These are phyloP conservation scores for Lipomyces oligophaga DNA, from an alignment of 805 yeast genomes.

Conservation along the genomic window DNA sequence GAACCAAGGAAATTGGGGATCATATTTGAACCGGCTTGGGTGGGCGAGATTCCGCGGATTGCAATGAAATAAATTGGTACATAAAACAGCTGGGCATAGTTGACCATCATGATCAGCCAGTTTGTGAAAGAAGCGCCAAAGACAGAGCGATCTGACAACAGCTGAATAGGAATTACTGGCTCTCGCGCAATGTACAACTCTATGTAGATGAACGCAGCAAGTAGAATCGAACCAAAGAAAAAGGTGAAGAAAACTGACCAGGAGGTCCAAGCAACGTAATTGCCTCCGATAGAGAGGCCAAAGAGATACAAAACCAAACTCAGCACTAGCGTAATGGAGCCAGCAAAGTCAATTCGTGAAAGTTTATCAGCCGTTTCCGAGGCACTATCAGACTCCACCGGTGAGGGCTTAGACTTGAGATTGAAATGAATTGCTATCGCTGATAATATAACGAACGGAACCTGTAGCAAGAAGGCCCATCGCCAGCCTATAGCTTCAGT, in stretches of 20 bases:
- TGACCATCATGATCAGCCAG: constrained; percentile 69
- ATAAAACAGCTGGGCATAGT: constrained; percentile 60
- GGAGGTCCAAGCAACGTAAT: constrained; percentile 48
- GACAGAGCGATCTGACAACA: constrained; percentile 57
- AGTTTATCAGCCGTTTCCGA: constrained; percentile 34
- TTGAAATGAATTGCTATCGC: constrained; percentile 66
- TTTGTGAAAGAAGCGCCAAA: constrained; percentile 62
- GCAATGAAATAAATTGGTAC: constrained; percentile 65
- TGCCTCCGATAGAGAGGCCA: constrained; percentile 66
- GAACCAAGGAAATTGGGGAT: constrained; percentile 59
- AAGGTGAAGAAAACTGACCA: constrained; percentile 41
- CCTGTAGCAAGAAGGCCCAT: constrained; percentile 34
- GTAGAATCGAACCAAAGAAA: constrained; percentile 36
- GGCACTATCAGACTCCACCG: constrained; percentile 52
- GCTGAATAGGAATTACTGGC: constrained; percentile 62
- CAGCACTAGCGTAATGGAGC: constrained; percentile 55
- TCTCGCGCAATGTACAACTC: constrained; percentile 53
- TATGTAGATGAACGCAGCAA: constrained; percentile 46
- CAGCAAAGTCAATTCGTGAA: constrained; percentile 60
- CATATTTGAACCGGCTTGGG: constrained; percentile 53
- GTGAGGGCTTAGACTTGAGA: constrained; percentile 50
- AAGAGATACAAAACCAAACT: constrained; percentile 57
- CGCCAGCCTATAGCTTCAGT: constrained; percentile 54
- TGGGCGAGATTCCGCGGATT: constrained; percentile 50
- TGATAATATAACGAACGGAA: constrained; percentile 50